Conservation (phyloP, 148 eudicot species). For the Beta vulgaris region DNA sequence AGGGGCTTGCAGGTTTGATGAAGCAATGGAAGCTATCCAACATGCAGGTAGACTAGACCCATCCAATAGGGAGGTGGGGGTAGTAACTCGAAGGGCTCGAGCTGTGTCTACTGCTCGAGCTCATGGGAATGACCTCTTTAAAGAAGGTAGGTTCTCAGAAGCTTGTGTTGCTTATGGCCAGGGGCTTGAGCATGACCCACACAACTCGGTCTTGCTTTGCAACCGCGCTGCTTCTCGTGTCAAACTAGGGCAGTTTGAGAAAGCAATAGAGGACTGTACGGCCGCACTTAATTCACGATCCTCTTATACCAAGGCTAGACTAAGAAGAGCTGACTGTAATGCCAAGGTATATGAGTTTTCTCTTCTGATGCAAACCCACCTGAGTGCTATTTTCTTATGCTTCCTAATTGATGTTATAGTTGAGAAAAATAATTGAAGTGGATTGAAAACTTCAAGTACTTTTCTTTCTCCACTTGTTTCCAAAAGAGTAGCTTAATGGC, state of each 20-base stretch:
- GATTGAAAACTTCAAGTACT: not conserved
- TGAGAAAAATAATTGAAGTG: not conserved
- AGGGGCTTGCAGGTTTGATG: conserved; percentile 57
- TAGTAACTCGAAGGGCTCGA: conserved; percentile 43
- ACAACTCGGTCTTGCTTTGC: conserved; percentile 68
- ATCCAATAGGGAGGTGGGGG: conserved; percentile 59
- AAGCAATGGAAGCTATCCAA: conserved; percentile 54
- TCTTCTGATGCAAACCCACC: not conserved
- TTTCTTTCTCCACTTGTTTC: not conserved
- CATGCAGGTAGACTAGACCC: conserved; percentile 63
- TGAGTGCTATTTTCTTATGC: not conserved
- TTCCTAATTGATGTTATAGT: not conserved
- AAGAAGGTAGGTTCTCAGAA: conserved; percentile 49
- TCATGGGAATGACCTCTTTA: conserved; percentile 73
- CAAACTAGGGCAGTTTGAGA: conserved; percentile 60
- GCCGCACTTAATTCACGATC: conserved; percentile 72
- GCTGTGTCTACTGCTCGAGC: conserved; percentile 65
- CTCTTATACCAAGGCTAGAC: conserved; percentile 67
- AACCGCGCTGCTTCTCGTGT: conserved; percentile 83
- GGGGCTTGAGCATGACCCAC: conserved; percentile 82
- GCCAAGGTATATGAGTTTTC: conserved; percentile 47
- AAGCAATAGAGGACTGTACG: conserved; percentile 77
- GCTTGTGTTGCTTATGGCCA: conserved; percentile 76
- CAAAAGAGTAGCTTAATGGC: no score
- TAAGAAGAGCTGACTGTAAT: conserved; percentile 82